Percentiles rank a stretch among this genome's conserved stretches.
phyloP scores from a whole-genome alignment of 2,329 filamentous ascomycete genomes.

The Balansia obtecta region DNA sequence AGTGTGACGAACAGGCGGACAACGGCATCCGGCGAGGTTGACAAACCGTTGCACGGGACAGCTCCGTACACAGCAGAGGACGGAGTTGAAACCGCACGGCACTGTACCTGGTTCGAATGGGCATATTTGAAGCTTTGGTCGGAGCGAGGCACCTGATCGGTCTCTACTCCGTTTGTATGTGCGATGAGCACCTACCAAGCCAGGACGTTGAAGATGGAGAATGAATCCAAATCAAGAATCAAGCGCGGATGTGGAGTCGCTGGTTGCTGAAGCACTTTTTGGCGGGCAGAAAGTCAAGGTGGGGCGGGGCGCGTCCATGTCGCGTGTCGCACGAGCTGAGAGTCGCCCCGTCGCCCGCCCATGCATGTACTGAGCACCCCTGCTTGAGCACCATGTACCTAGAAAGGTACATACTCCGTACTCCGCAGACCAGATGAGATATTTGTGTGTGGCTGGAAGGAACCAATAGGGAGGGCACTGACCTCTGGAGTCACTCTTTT shows the following conservation, averaged over 20 bases:
- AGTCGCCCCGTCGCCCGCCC: too few species aligned
- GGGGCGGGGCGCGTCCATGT: constrained; percentile 2
- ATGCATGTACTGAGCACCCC: not conserved
- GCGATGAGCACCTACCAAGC: not conserved
- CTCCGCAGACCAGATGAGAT: not conserved
- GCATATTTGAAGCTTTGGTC: not conserved
- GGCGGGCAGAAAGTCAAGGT: not conserved
- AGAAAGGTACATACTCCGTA: not conserved
- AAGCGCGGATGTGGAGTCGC: not conserved
- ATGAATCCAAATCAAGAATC: not conserved
- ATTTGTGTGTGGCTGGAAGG: too few species aligned
- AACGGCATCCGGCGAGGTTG: not conserved
- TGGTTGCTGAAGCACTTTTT: not conserved
- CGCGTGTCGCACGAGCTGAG: not conserved
- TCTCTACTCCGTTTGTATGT: not conserved
- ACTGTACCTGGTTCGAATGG: not conserved
- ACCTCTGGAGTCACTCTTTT: too few species aligned
- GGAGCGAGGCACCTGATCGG: too few species aligned
- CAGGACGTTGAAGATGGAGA: not conserved
- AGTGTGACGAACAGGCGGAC: constrained; percentile 2
- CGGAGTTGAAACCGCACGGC: not conserved
- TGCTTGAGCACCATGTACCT: too few species aligned
- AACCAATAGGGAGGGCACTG: too few species aligned
- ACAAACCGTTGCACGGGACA: not conserved
- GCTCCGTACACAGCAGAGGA: not conserved